phyloP scores from a whole-genome alignment of 208 protist genomes.

The Wallacemonas sp. region DNA sequence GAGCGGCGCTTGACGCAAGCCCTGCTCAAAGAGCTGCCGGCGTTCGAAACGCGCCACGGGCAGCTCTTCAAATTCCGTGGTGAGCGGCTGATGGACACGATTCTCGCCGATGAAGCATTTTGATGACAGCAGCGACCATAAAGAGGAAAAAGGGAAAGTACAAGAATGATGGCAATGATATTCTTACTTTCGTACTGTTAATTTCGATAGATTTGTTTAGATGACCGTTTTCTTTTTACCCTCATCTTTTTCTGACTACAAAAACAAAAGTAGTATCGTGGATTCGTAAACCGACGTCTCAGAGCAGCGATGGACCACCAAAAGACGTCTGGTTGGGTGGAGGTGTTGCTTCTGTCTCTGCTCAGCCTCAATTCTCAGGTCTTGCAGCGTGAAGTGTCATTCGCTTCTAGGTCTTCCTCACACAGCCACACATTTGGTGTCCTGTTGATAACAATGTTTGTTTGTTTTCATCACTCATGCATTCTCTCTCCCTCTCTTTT shows the following conservation, averaged over 20 bases:
- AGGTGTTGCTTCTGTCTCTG: too few relatives aligned
- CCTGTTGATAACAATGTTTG: not conserved
- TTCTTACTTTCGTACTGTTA: too few relatives aligned
- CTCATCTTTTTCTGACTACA: not conserved
- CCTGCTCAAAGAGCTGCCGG: constrained; percentile 47
- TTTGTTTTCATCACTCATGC: constrained; percentile 8
- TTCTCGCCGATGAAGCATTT: constrained; percentile 9
- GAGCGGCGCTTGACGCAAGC: constrained; percentile 45
- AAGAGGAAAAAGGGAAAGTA: not conserved
- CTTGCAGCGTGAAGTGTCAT: too few relatives aligned
- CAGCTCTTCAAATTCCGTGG: constrained; percentile 48
- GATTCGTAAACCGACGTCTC: too few relatives aligned
- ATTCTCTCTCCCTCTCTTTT: not conserved
- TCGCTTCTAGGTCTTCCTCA: too few relatives aligned
- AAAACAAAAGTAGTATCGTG: too few relatives aligned
- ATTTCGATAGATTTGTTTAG: too few relatives aligned
- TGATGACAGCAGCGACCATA: constrained; percentile 6
- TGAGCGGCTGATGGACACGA: constrained; percentile 42
- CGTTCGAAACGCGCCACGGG: constrained; percentile 50
- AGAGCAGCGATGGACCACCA: too few relatives aligned
- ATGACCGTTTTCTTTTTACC: constrained; percentile 1
- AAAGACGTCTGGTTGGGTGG: too few relatives aligned
- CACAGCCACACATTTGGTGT: too few relatives aligned
- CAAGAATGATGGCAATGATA: too few relatives aligned
- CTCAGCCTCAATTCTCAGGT: too few relatives aligned